Evolutionary conservation across 2,329 filamentous ascomycete species (phyloP).

Genomic region (Drechslerella stenobrocha): DNA sequence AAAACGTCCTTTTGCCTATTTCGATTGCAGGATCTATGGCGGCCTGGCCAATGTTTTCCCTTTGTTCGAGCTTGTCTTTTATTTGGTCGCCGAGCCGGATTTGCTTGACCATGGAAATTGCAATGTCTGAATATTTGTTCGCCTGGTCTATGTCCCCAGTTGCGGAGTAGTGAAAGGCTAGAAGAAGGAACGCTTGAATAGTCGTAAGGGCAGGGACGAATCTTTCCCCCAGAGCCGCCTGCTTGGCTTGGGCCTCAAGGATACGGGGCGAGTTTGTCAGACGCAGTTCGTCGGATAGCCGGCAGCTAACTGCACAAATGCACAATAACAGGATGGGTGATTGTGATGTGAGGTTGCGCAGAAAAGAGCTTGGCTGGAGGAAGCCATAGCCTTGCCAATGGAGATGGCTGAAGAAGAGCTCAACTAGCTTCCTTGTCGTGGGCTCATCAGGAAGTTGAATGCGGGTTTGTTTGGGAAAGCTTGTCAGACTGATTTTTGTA

Average conservation of each 20-base stretch:
- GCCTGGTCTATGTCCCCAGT: conserved; percentile 37
- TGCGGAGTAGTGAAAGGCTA: conserved; percentile 41
- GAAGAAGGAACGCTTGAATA: conserved; percentile 33
- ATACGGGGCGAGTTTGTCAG: conserved; percentile 39
- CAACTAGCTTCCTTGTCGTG: conserved; percentile 23
- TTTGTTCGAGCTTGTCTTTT: conserved; percentile 39
- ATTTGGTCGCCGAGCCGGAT: conserved; percentile 45
- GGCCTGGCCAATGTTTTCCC: conserved; percentile 28
- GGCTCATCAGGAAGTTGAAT: conserved; percentile 43
- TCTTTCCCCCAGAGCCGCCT: conserved; percentile 40
- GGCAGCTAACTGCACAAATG: conserved; percentile 40
- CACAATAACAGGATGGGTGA: conserved; percentile 37
- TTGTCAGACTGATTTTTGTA: conserved; percentile 40
- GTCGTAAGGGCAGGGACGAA: conserved; percentile 37
- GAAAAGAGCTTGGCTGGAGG: conserved; percentile 34
- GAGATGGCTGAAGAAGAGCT: conserved; percentile 46
- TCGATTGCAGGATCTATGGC: conserved; percentile 40
- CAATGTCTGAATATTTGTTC: conserved; percentile 43
- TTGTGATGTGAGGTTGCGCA: conserved; percentile 31
- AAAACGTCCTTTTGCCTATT: conserved; percentile 47
- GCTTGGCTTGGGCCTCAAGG: conserved; percentile 42
- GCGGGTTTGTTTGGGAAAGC: conserved; percentile 41
- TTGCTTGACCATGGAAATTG: conserved; percentile 43
- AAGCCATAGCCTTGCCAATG: conserved; percentile 47
- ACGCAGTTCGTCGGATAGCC: conserved; percentile 34